A percentile compares a stretch with the other conserved stretches of the same genome.
These are phyloP conservation scores for Colletotrichum tropicale DNA, from an alignment of 2,329 filamentous ascomycete genomes.

Conservation along the genomic window DNA sequence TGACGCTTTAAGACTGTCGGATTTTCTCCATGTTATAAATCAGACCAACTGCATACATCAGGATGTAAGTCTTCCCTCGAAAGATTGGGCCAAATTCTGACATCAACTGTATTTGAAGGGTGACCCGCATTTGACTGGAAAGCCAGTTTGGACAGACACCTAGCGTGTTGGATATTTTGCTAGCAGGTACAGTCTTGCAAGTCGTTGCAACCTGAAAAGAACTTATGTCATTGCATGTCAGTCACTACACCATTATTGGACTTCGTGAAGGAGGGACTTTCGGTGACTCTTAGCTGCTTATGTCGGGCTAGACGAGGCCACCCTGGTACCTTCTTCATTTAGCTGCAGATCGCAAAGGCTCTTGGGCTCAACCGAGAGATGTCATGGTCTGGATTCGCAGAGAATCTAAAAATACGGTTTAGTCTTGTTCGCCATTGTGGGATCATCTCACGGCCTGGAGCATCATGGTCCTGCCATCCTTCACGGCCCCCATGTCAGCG, in stretches of 20 bases:
- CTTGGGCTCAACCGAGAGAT: not conserved
- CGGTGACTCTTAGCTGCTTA: not conserved
- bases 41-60: too few species aligned
- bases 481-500: not conserved
- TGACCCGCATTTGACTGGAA: not conserved
- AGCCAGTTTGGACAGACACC: not conserved
- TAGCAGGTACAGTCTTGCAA: fast-evolving
- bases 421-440: not conserved
- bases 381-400: not conserved
- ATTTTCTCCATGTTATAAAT: too few species aligned
- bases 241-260: not conserved
- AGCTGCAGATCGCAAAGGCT: not conserved
- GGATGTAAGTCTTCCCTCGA: too few species aligned
- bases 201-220: not conserved
- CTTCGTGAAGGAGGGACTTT: not conserved
- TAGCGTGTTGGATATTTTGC: fast-evolving
- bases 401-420: not conserved
- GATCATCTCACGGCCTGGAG: not conserved
- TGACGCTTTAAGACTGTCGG: too few species aligned
- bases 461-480: not conserved
- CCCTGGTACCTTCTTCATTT: not conserved
- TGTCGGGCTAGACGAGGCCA: not conserved
- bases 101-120: too few species aligned
- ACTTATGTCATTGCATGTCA: not conserved
- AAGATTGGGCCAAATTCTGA: too few species aligned